Conservation (phyloP, 371 early-diverging fungal genomes). For the Mucor lusitanicus region DNA sequence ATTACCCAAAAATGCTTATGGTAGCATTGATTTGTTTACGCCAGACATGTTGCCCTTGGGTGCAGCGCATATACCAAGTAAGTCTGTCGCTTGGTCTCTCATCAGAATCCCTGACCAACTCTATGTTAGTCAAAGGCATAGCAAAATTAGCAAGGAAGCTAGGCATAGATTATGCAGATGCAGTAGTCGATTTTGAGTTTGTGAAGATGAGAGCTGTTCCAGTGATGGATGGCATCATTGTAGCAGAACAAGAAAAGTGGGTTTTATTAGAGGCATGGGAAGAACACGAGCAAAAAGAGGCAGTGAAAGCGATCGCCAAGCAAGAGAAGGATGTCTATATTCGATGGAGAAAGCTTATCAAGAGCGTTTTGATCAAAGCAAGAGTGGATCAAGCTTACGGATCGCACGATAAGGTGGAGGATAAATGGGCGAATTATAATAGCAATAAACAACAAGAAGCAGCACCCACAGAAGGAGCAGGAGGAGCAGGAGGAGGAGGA, state of each 20-base stretch:
- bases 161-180: slow-evolving; percentile 79
- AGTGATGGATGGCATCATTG: slow-evolving; percentile 72
- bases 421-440: neutral
- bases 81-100: neutral
- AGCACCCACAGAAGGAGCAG: neutral
- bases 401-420: neutral
- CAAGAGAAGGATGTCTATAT: slow-evolving; percentile 49
- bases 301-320: slow-evolving; percentile 49
- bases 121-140: slow-evolving; percentile 49
- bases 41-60: slow-evolving; percentile 84
- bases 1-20: slow-evolving; percentile 80
- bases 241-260: slow-evolving; percentile 60
- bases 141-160: slow-evolving; percentile 68
- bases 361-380: slow-evolving; percentile 50
- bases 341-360: slow-evolving; percentile 68
- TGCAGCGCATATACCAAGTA: slow-evolving; percentile 74
- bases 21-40: slow-evolving; percentile 83
- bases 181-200: slow-evolving; percentile 86
- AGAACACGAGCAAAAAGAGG: slow-evolving; percentile 44
- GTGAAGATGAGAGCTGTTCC: slow-evolving; percentile 67
- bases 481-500: slow-evolving; percentile 4
- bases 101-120: neutral
- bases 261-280: slow-evolving; percentile 65
- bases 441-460: neutral
- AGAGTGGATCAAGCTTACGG: slow-evolving; percentile 59